Evolutionary conservation across 179 eudicot genomes (phyloP), one percentile per base, ranked within the genome.

Genomic region (Drosera spatulata): DNA sequence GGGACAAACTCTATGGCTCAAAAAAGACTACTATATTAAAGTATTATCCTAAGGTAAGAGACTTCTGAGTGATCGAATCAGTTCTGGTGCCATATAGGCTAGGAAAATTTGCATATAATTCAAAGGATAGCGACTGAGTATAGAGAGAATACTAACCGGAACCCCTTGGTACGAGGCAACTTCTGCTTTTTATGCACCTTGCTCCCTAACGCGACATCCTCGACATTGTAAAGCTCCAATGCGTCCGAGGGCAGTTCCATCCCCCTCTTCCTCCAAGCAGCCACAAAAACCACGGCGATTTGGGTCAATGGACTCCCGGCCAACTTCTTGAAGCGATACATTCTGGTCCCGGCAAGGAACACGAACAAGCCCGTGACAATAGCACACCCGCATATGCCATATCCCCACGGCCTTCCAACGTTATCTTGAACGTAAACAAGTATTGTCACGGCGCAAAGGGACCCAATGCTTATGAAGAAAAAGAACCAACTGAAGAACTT

Each of bases 231-330:
- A 3, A 91, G 70, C 4, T 75, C 63, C 2, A 88, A 76, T 1
- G 84, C 39, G 62, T 88, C 89, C 3, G 82, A 79, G 4, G 96
- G 96, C 65, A 72, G 39, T 45, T 85, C 85, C 71, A 79, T 43
- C 44, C 51, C 42, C 57, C 87, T 70, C 57, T 85, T 85, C 72
- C 75, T 75, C 91, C 81, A 83, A 6, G 97, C 91, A 3, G 84
- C 96, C 10, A 91, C 84, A 50, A 72, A 75, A 4, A 88, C 97
- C 1, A 79, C 62, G 1, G 89, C 91, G 12, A 91, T 84, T 61
- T 88, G 97, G 1, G 97, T 91, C 65, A 91, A 67, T 2, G 97
- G 96, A 22, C 96, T 88, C 0, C 96, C 97, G 39, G 71, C 84
- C 2, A 91, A 91, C 60, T 80, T 88, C 88, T 82, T 91, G 64